Evolutionary conservation across 2,329 filamentous ascomycete genomes (phyloP), one percentile per base, ranked within the genome.

Genomic region (Lecanoromycetidae sp.): DNA sequence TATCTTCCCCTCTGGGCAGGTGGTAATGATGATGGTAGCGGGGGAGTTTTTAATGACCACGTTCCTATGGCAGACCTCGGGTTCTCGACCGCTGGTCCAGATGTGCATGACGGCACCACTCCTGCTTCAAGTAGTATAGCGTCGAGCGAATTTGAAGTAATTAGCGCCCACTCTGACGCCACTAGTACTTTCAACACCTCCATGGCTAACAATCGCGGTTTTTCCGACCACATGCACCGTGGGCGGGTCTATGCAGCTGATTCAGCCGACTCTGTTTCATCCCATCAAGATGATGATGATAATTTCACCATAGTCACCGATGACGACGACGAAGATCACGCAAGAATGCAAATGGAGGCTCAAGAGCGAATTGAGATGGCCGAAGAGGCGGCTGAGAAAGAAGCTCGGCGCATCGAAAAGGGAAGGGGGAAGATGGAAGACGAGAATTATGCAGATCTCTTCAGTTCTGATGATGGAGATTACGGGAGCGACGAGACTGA

Each of bases 1-100:
- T 83, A 71, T 52, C 66, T 84, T 3, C 79, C 80, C 0, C 63
- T 82, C 3, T 84, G 78, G 78, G 79, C 77, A 0, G 79, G 74
- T 3, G 80, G 72, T 1, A 61, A 69, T 25, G 68, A 75, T 40
- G 72, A 76, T 46, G 72, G 64, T 0, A 66, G 64, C 0, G 72
- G 71, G 2, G 70, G 66, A 12, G 70, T 74, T 2, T 76, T 69
- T 53, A 61, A 59, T 0, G 64, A 66, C 36, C 57, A 58, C 5
- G 52, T 59, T 17, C 58, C 65, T 17, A 63, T 29, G 25, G 44
- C 64, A 4, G 60, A 65, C 23, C 45, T 52, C 10, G 60, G 57
- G 2, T 66, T 68, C 43, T 61, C 61, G 6, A 59, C 50, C 26
- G 47, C 56, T 12, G 64, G 63, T 2, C 62, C 64, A 4, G 47